Conservation (phyloP, 495 filamentous ascomycete species). For the Aspergillus heteromorphus region DNA sequence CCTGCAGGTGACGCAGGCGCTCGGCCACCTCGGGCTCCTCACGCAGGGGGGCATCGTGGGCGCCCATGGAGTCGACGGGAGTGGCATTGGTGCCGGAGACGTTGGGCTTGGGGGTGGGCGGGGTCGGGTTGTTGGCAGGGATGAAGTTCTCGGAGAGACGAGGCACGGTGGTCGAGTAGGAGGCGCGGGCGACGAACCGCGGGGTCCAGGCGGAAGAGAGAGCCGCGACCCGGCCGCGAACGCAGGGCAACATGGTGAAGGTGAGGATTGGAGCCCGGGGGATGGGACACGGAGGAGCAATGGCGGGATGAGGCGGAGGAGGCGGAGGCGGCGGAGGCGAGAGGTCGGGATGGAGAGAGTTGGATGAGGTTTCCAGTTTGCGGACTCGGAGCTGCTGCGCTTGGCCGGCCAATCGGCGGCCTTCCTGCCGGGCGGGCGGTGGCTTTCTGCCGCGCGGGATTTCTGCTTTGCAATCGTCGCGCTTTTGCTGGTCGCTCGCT, state of each 20-base stretch:
- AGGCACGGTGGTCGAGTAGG: constrained; percentile 45
- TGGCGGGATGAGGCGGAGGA: constrained; percentile 20
- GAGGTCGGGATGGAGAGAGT: constrained; percentile 13
- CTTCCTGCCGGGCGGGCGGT: constrained; percentile 12
- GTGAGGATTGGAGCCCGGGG: constrained; percentile 17
- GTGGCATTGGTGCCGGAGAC: constrained; percentile 58
- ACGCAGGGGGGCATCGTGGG: constrained; percentile 40
- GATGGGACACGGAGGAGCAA: constrained; percentile 2
- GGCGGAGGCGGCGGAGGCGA: constrained; percentile 17
- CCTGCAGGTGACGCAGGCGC: constrained; percentile 60
- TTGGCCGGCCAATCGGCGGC: constrained; percentile 21
- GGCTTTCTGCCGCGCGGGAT: constrained; percentile 18
- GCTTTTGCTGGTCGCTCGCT: neutral
- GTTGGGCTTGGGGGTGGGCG: constrained; percentile 41
- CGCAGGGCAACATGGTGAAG: constrained; percentile 53
- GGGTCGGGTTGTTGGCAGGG: constrained; percentile 51
- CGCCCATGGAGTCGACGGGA: constrained; percentile 44
- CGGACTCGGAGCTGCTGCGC: constrained; percentile 10
- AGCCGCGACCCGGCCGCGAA: constrained; percentile 44
- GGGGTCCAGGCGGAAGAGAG: constrained; percentile 33
- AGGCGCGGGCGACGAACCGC: constrained; percentile 33
- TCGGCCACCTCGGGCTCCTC: constrained; percentile 59
- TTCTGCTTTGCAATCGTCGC: constrained; percentile 2
- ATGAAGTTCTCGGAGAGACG: constrained; percentile 46
- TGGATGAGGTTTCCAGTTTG: constrained; percentile 5